Evolutionary conservation across 2,329 filamentous ascomycete species (phyloP), one percentile per base, ranked within the genome.

Genomic region (Didymella exigua): DNA sequence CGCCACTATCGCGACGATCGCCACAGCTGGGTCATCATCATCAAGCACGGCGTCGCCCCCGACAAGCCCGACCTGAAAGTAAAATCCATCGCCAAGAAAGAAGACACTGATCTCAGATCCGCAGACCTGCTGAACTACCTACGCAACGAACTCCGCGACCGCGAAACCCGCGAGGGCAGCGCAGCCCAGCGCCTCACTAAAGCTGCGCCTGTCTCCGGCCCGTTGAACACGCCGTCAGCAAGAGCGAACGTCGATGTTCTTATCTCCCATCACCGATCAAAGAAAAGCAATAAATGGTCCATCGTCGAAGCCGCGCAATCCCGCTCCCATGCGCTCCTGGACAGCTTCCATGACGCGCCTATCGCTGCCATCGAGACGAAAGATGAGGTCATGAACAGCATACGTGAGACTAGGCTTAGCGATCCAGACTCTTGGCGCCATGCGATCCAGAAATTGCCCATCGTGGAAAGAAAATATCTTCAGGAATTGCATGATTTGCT

Each of bases 331-430:
- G 84, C 84, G 51, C 81, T 93, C 30, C 82, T 91, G 11, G 84
- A 88, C 27, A 84, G 84, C 4, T 91, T 91, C 62, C 79, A 90
- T 5, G 84, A 89, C 26, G 90, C 90, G 0, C 91, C 92, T 0
- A 90, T 97, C 54, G 85, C 90, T 9, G 93, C 93, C 1, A 88
- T 98, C 47, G 93, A 98, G 76, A 91, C 90, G 1, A 88, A 90
- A 47, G 93, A 97, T 67, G 86, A 89, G 43, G 84, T 96, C 19
- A 84, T 98, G 66, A 87, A 93, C 31, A 78, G 88, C 27, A 87
- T 98, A 48, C 82, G 86, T 27, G 83, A 86, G 18, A 96, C 92
- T 2, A 81, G 84, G 46, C 79, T 98, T 23, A 88, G 87, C 2
- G 92, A 97, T 56, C 79, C 86, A 0, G 93, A 97, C 57, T 89